Percentiles rank a stretch among this genome's conserved stretches.
phyloP scores from a whole-genome alignment of 2,329 filamentous ascomycete species.

The Claviceps quebecensis region DNA sequence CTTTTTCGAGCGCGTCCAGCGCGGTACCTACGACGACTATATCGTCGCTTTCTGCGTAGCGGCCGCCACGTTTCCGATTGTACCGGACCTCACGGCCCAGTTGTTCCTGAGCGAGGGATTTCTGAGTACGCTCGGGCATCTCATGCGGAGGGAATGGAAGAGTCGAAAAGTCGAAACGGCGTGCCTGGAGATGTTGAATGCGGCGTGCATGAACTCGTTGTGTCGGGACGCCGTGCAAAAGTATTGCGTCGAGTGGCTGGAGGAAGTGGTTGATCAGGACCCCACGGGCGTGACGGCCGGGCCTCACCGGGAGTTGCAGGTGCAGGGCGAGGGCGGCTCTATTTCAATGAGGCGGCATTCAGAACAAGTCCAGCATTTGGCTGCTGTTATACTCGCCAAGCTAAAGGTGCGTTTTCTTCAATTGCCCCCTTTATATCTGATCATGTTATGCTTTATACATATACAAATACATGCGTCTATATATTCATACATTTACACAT shows the following conservation, averaged over 20 bases:
- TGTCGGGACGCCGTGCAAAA: conserved; percentile 77
- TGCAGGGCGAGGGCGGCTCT: conserved; percentile 46
- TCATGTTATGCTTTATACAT: not conserved
- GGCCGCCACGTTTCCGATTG: conserved; percentile 73
- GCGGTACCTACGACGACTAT: conserved; percentile 73
- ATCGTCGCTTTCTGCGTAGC: conserved; percentile 91
- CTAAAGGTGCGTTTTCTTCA: conserved; percentile 31
- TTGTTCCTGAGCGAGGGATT: conserved; percentile 87
- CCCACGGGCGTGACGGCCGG: conserved; percentile 39
- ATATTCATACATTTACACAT: not conserved
- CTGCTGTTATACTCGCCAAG: conserved; percentile 66
- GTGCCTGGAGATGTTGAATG: conserved; percentile 78
- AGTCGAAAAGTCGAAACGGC: conserved; percentile 76
- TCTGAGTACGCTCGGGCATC: conserved; percentile 56
- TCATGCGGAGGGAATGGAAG: conserved; percentile 71
- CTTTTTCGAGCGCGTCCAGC: conserved; percentile 56
- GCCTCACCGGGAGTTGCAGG: conserved; percentile 37
- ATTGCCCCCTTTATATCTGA: not conserved
- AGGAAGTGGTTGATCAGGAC: conserved; percentile 65
- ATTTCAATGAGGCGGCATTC: conserved; percentile 48
- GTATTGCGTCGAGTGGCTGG: conserved; percentile 76
- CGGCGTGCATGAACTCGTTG: conserved; percentile 70
- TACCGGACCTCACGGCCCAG: conserved; percentile 57
- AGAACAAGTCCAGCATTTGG: conserved; percentile 46
- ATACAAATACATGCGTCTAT: not conserved